Conservation (phyloP, 1,284 basidiomycete species). For the Boletus mariae region DNA sequence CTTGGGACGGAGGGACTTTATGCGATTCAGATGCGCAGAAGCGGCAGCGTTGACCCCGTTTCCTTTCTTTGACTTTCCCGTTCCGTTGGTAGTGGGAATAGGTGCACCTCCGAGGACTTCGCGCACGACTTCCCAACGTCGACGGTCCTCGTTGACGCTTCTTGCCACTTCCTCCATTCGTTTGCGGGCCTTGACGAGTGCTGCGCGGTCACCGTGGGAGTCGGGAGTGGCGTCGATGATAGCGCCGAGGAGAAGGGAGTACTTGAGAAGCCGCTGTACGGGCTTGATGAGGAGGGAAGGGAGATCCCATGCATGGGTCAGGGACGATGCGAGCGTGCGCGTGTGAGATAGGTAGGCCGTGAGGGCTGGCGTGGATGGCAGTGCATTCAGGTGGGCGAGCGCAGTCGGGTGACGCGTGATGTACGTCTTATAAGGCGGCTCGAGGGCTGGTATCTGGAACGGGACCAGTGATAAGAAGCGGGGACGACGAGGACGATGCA, state of each 20-base stretch:
- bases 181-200: constrained; percentile 50
- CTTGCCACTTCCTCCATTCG: constrained; percentile 76
- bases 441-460: constrained; percentile 68
- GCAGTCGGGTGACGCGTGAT: constrained; percentile 84
- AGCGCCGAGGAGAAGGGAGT: constrained; percentile 79
- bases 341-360: constrained; percentile 66
- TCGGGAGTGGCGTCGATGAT: constrained; percentile 79
- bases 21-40: constrained; percentile 54
- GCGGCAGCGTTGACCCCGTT: constrained; percentile 40
- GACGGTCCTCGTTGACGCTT: constrained; percentile 83
- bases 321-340: constrained; percentile 61
- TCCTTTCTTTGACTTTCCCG: constrained; percentile 42
- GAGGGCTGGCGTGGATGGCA: constrained; percentile 47
- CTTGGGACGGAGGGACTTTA: constrained; percentile 47
- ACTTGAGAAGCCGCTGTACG: constrained; percentile 89
- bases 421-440: constrained; percentile 79
- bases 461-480: constrained; percentile 1
- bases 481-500: constrained; percentile 8
- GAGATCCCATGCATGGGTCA: constrained; percentile 92
- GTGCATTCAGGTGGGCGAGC: constrained; percentile 61
- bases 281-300: constrained; percentile 90
- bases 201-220: constrained; percentile 65
- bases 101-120: constrained; percentile 49
- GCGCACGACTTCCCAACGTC: constrained; percentile 82
- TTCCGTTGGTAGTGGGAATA: constrained; percentile 21